Base-by-base conservation (phyloP, 345 rosid species). In the Populus alba region DNA sequence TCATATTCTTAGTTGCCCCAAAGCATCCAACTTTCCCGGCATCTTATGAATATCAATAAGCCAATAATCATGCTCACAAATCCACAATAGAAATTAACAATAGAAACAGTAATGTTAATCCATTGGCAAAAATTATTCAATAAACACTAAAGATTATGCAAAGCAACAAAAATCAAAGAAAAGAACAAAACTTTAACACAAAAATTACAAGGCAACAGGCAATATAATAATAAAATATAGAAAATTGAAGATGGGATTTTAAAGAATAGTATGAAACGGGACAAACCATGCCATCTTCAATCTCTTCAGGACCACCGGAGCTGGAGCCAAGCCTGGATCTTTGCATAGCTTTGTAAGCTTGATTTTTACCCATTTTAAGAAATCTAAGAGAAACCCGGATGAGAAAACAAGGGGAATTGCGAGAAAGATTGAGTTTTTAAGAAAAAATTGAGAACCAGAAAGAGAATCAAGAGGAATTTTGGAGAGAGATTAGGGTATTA, bases 211-310 rank as follows among this genome's bases (percentile, higher is more conserved):
- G 45, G 45, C 45, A 41, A 41, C 45, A 41, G 11, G 45, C 45
- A 41, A 41, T 41, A 41, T 41, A 41, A 41, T 41, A 41, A 9
- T 41, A 41, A 41, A 41, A 41, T 41, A 41, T 2, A 9, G 45
- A 51, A 78, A 45, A 16, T 47, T 31, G 35, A 72, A 70, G 4
- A 65, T 17, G 53, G 20, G 66, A 41, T 57, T 37, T 61, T 1
- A 66, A 67, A 31, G 7, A 76, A 18, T 53, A 71, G 91, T 88
- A 88, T 83, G 97, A 78, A 95, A 93, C 82, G 97, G 95, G 85
- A 94, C 97, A 86, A 88, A 97, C 99, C 99, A 97, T 89, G 91
- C 99, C 99, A 55, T 97, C 99, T 41, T 94, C 98, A 85, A 94
- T 83, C 87, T 90, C 97, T 1, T 94, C 97, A 13, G 97, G 95